phyloP scores from a whole-genome alignment of 768 basidiomycete genomes.

The Amanita thiersii region DNA sequence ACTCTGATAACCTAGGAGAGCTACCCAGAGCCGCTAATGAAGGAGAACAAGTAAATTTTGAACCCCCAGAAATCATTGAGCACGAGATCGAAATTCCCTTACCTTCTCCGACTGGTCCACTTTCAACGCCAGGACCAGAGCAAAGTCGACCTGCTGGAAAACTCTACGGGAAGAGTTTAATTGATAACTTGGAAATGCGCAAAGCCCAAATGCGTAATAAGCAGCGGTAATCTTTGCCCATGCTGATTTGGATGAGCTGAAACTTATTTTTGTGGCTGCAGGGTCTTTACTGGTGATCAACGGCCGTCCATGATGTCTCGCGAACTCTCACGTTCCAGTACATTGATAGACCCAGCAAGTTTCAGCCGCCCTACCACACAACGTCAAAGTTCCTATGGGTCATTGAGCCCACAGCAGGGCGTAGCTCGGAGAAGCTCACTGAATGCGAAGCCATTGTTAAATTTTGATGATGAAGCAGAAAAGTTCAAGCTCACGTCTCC shows the following conservation, averaged over 20 bases:
- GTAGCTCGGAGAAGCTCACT: slow-evolving; percentile 41
- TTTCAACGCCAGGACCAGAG: slow-evolving; percentile 24
- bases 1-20: slow-evolving; percentile 47
- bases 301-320: slow-evolving; percentile 93
- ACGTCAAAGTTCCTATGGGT: slow-evolving; percentile 33
- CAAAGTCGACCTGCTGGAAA: slow-evolving; percentile 63
- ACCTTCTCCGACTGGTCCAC: slow-evolving; percentile 14
- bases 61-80: slow-evolving; percentile 20
- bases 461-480: slow-evolving; percentile 44
- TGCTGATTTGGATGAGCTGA: neutral
- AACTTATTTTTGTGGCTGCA: slow-evolving; percentile 19
- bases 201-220: slow-evolving; percentile 79
- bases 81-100: slow-evolving; percentile 26
- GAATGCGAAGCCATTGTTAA: slow-evolving; percentile 57
- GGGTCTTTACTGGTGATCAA: slow-evolving; percentile 83
- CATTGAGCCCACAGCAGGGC: slow-evolving; percentile 25
- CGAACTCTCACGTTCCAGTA: slow-evolving; percentile 45
- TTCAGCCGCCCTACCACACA: slow-evolving; percentile 43
- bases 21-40: slow-evolving; percentile 72
- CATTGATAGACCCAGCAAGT: slow-evolving; percentile 66
- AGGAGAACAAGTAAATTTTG: slow-evolving; percentile 66
- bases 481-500: slow-evolving; percentile 19
- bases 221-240: slow-evolving; percentile 52
- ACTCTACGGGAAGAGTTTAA: slow-evolving; percentile 81
- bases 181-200: slow-evolving; percentile 80